Percentiles rank a stretch among this genome's conserved stretches.
These are phyloP conservation scores for Olyra latifolia DNA, from an alignment of 176 grass and related monocot genomes.

Conservation along the genomic window DNA sequence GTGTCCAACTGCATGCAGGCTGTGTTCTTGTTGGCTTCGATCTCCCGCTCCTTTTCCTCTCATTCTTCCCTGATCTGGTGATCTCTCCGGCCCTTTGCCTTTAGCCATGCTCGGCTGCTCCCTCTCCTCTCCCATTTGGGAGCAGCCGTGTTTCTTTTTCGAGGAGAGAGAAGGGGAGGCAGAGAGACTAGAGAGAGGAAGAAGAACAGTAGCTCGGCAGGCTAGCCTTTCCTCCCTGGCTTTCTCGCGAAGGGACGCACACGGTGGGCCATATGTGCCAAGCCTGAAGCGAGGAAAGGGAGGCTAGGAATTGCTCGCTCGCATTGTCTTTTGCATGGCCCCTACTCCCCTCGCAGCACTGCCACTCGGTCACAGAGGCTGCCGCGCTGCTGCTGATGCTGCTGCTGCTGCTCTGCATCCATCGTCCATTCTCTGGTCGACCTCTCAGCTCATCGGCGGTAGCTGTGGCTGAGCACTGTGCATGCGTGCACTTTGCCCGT, in stretches of 20 bases:
- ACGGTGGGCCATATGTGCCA: background rate
- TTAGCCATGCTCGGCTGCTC: background rate
- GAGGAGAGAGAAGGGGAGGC: slow-evolving; percentile 12
- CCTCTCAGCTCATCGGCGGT: background rate
- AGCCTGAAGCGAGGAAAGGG: slow-evolving; percentile 9
- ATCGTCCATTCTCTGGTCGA: background rate
- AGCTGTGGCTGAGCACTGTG: slow-evolving; percentile 25
- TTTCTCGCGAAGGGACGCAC: slow-evolving; percentile 15
- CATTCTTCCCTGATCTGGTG: background rate
- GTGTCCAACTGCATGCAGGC: background rate
- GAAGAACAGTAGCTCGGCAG: slow-evolving; percentile 67
- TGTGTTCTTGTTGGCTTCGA: background rate
- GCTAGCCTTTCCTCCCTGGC: slow-evolving; percentile 37
- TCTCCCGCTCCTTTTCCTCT: background rate
- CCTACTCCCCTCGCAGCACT: background rate
- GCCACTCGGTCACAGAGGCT: background rate
- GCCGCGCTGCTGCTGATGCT: background rate
- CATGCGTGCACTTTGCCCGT: slow-evolving; percentile 21
- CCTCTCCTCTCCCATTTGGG: background rate
- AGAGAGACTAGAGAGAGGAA: slow-evolving; percentile 20
- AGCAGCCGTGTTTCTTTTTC: slow-evolving; percentile 30
- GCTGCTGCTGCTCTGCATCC: no score
- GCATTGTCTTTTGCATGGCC: slow-evolving; percentile 45
- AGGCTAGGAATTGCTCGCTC: slow-evolving; percentile 36
- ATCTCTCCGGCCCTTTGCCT: background rate